These are phyloP conservation scores for Xylogone sp. DNA, from an alignment of 2,329 filamentous ascomycete species.

Conservation along the genomic window DNA sequence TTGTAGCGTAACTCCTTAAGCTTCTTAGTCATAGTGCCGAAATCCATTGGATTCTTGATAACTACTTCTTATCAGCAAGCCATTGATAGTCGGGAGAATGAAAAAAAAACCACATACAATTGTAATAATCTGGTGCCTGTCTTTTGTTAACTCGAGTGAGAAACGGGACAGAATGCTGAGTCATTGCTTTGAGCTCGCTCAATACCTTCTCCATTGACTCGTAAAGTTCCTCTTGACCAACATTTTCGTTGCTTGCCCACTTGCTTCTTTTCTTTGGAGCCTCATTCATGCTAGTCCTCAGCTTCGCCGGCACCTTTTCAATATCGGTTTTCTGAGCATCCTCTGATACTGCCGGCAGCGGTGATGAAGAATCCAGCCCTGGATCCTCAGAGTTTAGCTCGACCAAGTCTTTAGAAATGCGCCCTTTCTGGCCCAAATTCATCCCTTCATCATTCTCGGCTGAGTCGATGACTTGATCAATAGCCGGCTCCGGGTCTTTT, in stretches of 20 bases:
- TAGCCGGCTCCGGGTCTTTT: conserved; percentile 15
- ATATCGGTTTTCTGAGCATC: too few species aligned
- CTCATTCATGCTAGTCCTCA: too few species aligned
- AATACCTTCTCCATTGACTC: conserved; percentile 96
- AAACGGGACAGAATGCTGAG: conserved; percentile 96
- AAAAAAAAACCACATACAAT: conserved; percentile 61
- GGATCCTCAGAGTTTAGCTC: conserved; percentile 31
- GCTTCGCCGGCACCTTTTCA: too few species aligned
- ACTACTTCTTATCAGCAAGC: conserved; percentile 54
- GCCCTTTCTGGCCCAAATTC: conserved; percentile 4
- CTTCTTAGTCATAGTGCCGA: conserved; percentile 98
- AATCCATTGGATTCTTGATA: conserved; percentile 97
- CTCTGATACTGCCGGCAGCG: conserved; percentile 27
- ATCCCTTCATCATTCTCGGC: conserved; percentile 20
- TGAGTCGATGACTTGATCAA: conserved; percentile 20
- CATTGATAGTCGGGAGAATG: not conserved
- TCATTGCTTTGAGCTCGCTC: conserved; percentile 94
- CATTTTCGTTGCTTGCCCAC: conserved; percentile 96
- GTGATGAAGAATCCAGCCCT: conserved; percentile 17
- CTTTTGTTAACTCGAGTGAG: conserved; percentile 92
- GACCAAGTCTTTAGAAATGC: conserved; percentile 22
- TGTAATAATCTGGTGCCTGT: conserved; percentile 93
- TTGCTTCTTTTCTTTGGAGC: conserved; percentile 98
- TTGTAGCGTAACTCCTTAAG: conserved; percentile 76
- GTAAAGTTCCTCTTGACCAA: conserved; percentile 96